Conservation (phyloP, 331 rosid genomes). For the Saraca asoca region DNA sequence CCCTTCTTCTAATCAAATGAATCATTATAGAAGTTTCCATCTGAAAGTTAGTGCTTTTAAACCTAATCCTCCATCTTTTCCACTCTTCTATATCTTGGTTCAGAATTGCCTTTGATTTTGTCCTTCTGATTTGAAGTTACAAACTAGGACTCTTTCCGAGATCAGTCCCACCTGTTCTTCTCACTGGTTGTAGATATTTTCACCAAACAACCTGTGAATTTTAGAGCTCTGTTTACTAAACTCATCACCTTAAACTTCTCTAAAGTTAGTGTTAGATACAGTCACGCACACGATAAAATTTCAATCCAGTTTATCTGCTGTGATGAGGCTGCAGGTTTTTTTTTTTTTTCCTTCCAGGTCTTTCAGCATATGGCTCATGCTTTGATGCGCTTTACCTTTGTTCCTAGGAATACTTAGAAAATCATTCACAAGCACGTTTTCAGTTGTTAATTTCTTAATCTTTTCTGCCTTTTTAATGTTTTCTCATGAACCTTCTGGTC, state of each 20-base stretch:
- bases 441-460: not conserved
- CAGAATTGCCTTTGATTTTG: not conserved
- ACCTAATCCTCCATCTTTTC: slow-evolving; percentile 8
- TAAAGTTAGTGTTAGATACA: not conserved
- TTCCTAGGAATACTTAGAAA: not conserved
- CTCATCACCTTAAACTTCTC: slow-evolving; percentile 14
- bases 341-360: too few species aligned
- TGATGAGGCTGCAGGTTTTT: slow-evolving; percentile 41
- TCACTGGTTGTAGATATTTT: slow-evolving; percentile 35
- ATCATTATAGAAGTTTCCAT: slow-evolving; percentile 37
- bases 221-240: slow-evolving; percentile 1
- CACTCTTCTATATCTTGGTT: not conserved
- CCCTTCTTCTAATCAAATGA: slow-evolving; percentile 44
- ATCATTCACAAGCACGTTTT: slow-evolving; percentile 3
- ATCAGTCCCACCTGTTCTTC: not conserved
- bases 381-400: not conserved
- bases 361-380: slow-evolving; percentile 13
- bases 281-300: not conserved
- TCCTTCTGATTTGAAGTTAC: not conserved
- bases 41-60: not conserved
- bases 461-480: not conserved
- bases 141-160: not conserved
- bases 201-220: slow-evolving; percentile 28
- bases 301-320: slow-evolving; percentile 1
- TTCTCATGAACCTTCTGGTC: not conserved